Evolutionary conservation across 352 stramenopile genomes (phyloP), one percentile per base, ranked within the genome.

Genomic region (Pseudoperonospora humuli): DNA sequence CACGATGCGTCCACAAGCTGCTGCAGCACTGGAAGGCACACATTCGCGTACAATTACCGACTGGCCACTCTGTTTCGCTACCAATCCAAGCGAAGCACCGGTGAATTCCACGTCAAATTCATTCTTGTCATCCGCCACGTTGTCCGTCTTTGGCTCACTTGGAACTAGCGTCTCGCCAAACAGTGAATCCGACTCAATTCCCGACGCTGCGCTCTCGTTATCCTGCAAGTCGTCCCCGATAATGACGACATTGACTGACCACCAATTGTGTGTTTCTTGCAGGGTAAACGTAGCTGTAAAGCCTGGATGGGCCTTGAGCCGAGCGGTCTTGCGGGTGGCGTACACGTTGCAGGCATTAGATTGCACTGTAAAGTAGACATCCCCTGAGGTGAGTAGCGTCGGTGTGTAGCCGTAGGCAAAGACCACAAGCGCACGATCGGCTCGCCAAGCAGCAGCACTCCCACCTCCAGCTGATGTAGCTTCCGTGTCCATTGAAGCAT

Each of bases 331-430:
- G 19, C 81, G 75, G 11, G 78, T 88, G n/a, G 78, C 64, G 31
- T 78, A 87, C 39, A 90, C 61, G 33, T 79, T 86, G 57, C 80
- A 93, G 3, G 78, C 81, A 40, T 91, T 93, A 15, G 74, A 91
- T 39, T 85, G 73, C 11, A 91, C 63, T 1, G 70, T 85, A 26
- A 93, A 86, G 48, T 87, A 88, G 9, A 93, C 75, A 20, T 93
- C 79, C 7, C 81, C 78, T 10, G 76, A 86, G 21, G 81, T 91
- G 23, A 93, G 54, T 19, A 89, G 44, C 23, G 81, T 90, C 23
- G 81, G 81, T 7, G 79, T 93, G 61, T 93, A 93, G 15, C 81
- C 81, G 48, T 78, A 93, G 7, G 78, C 81, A 50, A 93, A 89
- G 15, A 91, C 59, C 20, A 93, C 69, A 18, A 91, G 38, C 1